Evolutionary conservation across 2,329 filamentous ascomycete genomes (phyloP).

Genomic region (Phyllachora maydis): DNA sequence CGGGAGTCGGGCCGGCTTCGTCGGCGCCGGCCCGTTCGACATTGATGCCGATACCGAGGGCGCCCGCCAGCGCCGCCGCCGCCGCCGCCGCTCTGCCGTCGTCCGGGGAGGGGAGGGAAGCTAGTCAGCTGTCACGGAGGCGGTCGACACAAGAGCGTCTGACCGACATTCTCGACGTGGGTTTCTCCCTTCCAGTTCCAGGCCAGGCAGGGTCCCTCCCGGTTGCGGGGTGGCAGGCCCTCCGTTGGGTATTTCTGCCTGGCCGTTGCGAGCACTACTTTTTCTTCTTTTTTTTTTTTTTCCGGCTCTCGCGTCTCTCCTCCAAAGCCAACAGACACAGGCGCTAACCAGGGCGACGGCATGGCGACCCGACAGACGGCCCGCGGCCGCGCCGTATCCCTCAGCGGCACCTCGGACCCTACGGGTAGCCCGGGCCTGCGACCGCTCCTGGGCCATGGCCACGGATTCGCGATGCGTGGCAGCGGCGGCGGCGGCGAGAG

Average conservation of each 20-base stretch:
- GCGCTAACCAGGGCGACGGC: background rate
- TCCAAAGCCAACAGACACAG: background rate
- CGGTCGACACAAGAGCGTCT: conserved; percentile 11
- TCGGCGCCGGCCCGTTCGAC: too few species aligned
- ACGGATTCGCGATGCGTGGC: conserved; percentile 1
- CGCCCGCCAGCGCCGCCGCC: too few species aligned
- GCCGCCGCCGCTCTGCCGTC: too few species aligned
- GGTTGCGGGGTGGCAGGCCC: background rate
- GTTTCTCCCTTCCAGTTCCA: conserved; percentile 1
- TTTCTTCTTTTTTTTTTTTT: background rate
- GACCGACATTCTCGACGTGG: conserved; percentile 13
- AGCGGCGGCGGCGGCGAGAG: conserved; percentile 4
- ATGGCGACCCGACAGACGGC: conserved; percentile 6
- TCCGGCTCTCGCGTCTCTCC: background rate
- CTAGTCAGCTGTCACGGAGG: conserved; percentile 5
- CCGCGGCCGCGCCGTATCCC: conserved; percentile 9
- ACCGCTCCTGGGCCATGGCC: conserved; percentile 4
- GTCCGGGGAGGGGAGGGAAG: too few species aligned
- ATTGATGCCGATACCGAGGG: too few species aligned
- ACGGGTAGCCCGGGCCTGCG: conserved; percentile 5
- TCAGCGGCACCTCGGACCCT: conserved; percentile 3
- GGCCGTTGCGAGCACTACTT: conserved; percentile 1
- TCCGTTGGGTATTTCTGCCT: background rate
- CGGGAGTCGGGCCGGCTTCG: too few species aligned
- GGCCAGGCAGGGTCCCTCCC: background rate